Base-by-base conservation (phyloP, 345 rosid species). In the Iberis pinnata region DNA sequence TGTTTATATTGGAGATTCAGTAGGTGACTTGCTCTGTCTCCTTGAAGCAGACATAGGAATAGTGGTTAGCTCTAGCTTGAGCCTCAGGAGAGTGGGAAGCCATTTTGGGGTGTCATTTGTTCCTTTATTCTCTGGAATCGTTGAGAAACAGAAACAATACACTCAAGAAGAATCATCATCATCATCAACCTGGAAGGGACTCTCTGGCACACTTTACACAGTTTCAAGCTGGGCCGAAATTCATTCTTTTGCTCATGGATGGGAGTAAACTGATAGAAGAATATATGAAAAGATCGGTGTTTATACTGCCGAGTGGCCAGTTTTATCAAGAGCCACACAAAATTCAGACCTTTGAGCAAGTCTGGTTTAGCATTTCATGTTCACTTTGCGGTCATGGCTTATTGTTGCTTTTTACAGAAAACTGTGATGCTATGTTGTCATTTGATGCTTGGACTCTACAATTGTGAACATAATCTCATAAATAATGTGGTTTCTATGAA, bases 31-130 rank as follows among this genome's bases (percentile, higher is more conserved):
- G 75, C 95, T 88, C 20, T 92, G 97, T 72, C 77, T 92, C 61
- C 83, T 92, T 12, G 73, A 80, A 73, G 98, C 95, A 10, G 98
- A 92, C 51, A 80, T 92, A 56, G 98, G 95, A 36, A 88, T 88
- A 29, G 97, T 92, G 47, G 64, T 92, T 49, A 82, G 88, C 40
- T 74, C 86, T 26, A 85, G 98, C 47, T 60, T 82, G 52, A 92
- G 95, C 78, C 78, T 92, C 42, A 77, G 93, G 72, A 80, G 75
- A 67, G 76, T 92, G 44, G 97, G 90, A 58, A 64, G 68, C 52
- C 88, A 78, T 53, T 88, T 77, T 54, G 98, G 97, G 15, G 76
- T 92, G 45, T 78, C 98, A n/a, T 92, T 88, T 56, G 76, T 85
- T 14, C 95, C 93, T 9, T 56, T 93, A 61, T 86, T 67, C 63